Percentiles rank a stretch among this genome's conserved stretches.
Evolutionary conservation across 2,329 filamentous ascomycete species (phyloP).

Genomic region (Botryosphaeria dothidea): DNA sequence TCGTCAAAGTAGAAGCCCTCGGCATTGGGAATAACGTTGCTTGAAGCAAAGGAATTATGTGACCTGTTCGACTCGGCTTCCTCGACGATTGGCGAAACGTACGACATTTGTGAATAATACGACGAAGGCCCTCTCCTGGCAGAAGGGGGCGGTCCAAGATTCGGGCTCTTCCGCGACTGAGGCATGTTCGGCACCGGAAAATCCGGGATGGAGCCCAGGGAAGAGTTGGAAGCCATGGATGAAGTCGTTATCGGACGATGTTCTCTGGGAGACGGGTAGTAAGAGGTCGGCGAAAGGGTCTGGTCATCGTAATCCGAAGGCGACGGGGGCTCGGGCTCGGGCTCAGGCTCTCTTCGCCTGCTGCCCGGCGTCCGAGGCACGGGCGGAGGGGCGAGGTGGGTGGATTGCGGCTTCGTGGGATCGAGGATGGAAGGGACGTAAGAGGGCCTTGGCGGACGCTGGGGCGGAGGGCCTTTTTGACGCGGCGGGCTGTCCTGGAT

Average conservation of each 20-base stretch:
- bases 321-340: conserved; percentile 23
- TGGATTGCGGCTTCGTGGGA: conserved; percentile 30
- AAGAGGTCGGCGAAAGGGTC: conserved; percentile 33
- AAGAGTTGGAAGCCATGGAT: conserved; percentile 43
- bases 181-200: conserved; percentile 41
- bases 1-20: conserved; percentile 44
- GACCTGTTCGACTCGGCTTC: conserved; percentile 47
- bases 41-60: conserved; percentile 49
- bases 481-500: conserved; percentile 30
- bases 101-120: conserved; percentile 50
- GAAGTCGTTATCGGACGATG: conserved; percentile 38
- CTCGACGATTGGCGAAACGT: conserved; percentile 52
- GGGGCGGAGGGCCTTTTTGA: conserved; percentile 42
- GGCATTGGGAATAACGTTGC: conserved; percentile 48
- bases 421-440: conserved; percentile 40
- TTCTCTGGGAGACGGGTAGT: conserved; percentile 25
- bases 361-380: conserved; percentile 2
- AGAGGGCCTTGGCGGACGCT: conserved; percentile 43
- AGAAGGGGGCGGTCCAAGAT: conserved; percentile 51
- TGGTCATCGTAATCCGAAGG: conserved; percentile 34
- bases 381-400: conserved; percentile 30
- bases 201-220: conserved; percentile 43
- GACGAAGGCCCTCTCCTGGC: conserved; percentile 49
- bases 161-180: conserved; percentile 40
- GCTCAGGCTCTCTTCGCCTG: conserved; percentile 19